Base-by-base conservation (phyloP, 352 stramenopile species). In the Phytopythium delawarense region DNA sequence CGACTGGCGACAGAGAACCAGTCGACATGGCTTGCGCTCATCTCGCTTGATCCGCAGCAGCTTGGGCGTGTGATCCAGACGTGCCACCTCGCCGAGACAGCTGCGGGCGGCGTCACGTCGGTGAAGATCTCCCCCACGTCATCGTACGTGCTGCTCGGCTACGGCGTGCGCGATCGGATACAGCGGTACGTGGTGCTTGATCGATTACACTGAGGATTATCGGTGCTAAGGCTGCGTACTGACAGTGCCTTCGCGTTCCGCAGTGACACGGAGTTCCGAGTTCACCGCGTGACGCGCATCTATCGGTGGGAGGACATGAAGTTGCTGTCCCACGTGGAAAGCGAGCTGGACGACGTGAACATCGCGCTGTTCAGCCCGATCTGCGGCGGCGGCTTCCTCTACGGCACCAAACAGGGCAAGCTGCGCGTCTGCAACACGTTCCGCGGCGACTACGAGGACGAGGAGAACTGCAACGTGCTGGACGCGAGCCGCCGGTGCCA, bases 281-380 rank as follows among this genome's bases (percentile, higher is more conserved):
- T 92, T 23, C 87, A 94, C 72, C 85, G 87, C 46, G 85, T 96
- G 51, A 92, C 86, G 53, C 79, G 85, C 30, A 94, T 96, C 53
- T 96, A 96, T 68, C 83, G 85, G 50, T 93, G 88, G 84, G 83
- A 92, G 64, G 86, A 96, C 62, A 97, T 97, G 87, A 82, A 76
- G 58, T 69, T 92, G n/a, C 74, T 94, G 16, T 89, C 81, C 2
- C 79, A 94, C 54, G 81, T 97, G 12, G 84, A 95, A 59, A 92
- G 82, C 42, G 84, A 86, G 37, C 87, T 98, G 42, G 97, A 99
- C 69, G 97, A 99, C 79, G 96, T 99, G 35, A 99, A 99, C 72
- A 99, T 99, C 78, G 96, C 96, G 50, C 71, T 98, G 39, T 99
- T 99, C 73, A 98, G 98, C 79, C 96, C 96, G 9, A 91, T 98